Conservation (phyloP, 2,329 filamentous ascomycete species). For the Colletotrichum horii region DNA sequence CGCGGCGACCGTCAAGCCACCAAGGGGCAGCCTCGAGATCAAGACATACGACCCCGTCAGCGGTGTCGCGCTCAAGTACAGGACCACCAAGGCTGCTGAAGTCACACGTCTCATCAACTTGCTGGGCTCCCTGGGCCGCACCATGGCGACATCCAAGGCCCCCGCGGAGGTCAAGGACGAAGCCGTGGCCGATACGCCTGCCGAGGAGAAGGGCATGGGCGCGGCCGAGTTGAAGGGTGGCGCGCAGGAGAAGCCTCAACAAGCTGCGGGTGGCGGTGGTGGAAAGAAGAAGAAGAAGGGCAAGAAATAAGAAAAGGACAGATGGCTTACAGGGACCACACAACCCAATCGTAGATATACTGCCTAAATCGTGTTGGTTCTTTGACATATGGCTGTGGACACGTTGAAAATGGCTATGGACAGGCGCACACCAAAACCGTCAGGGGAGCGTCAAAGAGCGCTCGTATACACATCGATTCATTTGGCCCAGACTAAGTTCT, state of each 20-base stretch:
- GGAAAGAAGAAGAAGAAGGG: slow-evolving; percentile 75
- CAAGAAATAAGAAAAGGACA: slow-evolving; percentile 60
- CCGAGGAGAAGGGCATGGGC: slow-evolving; percentile 36
- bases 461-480: neutral
- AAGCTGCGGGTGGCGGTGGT: slow-evolving; percentile 41
- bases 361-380: neutral
- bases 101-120: slow-evolving; percentile 81
- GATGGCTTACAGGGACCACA: neutral
- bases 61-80: slow-evolving; percentile 87
- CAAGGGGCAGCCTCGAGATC: slow-evolving; percentile 75
- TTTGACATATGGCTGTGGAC: neutral
- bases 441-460: neutral
- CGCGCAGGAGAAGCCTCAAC: slow-evolving; percentile 29
- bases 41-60: slow-evolving; percentile 88
- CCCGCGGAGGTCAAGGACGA: slow-evolving; percentile 50
- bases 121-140: slow-evolving; percentile 76
- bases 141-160: slow-evolving; percentile 51
- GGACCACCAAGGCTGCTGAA: slow-evolving; percentile 88
- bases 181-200: slow-evolving; percentile 45
- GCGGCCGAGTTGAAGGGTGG: slow-evolving; percentile 31
- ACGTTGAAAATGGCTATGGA: neutral
- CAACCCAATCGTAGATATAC: neutral
- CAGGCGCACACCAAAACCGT: neutral
- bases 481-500: neutral
- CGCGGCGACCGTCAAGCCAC: slow-evolving; percentile 45